phyloP scores from a whole-genome alignment of 805 yeast species.

The Candida maesae region DNA sequence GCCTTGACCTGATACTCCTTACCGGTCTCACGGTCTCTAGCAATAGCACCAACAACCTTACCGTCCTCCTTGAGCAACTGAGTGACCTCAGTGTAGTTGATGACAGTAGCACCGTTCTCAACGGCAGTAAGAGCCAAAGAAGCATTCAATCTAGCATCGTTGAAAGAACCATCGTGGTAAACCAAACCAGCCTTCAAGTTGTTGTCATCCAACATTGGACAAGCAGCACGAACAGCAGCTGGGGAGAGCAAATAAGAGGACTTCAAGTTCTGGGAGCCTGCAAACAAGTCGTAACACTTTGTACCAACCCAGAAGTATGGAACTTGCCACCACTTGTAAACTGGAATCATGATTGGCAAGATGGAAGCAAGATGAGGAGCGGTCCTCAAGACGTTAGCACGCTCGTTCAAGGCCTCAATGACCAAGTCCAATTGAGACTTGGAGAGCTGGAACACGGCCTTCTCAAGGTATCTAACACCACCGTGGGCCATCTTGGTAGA shows the following conservation, averaged over 20 bases:
- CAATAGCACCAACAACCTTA: slow-evolving; percentile 71
- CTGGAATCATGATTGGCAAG: slow-evolving; percentile 94
- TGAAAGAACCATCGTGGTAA: slow-evolving; percentile 93
- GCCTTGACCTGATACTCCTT: slow-evolving; percentile 59
- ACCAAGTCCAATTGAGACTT: slow-evolving; percentile 87
- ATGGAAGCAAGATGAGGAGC: slow-evolving; percentile 89
- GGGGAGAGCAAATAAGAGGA: slow-evolving; percentile 69
- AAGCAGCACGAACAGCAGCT: slow-evolving; percentile 61
- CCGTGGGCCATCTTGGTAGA: slow-evolving; percentile 98
- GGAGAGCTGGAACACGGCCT: slow-evolving; percentile 89
- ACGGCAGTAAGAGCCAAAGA: slow-evolving; percentile 83
- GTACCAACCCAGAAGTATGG: slow-evolving; percentile 93
- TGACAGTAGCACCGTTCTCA: slow-evolving; percentile 82
- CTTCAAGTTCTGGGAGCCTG: slow-evolving; percentile 83
- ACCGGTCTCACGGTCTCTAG: slow-evolving; percentile 67
- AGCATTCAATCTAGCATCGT: slow-evolving; percentile 87
- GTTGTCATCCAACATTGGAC: slow-evolving; percentile 80
- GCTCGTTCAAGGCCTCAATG: slow-evolving; percentile 83
- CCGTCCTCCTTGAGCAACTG: slow-evolving; percentile 66
- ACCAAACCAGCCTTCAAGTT: slow-evolving; percentile 86
- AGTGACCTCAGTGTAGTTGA: slow-evolving; percentile 81
- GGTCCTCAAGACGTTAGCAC: slow-evolving; percentile 79
- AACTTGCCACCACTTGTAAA: slow-evolving; percentile 91
- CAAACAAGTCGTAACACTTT: slow-evolving; percentile 87
- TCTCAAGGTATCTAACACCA: slow-evolving; percentile 92